phyloP scores from a whole-genome alignment of 257 asterid genomes.

The Gentiana macrophylla region DNA sequence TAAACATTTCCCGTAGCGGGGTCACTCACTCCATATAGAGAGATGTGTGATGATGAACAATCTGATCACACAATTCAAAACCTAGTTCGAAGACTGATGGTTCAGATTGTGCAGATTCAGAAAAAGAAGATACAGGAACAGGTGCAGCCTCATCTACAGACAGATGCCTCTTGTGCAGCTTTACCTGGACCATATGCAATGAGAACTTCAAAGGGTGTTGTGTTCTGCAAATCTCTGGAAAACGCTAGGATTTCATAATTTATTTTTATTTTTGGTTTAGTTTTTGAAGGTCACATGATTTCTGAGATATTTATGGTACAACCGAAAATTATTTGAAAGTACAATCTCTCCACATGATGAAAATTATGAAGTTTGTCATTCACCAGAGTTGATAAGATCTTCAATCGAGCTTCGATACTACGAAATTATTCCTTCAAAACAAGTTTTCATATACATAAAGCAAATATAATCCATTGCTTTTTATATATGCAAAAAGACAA shows the following conservation, averaged over 20 bases:
- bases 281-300: no score
- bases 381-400: conserved; percentile 55
- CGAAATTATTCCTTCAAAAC: conserved; percentile 53
- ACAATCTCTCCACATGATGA: no score
- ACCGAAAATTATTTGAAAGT: no score
- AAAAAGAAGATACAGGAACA: neutral
- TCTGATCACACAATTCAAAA: no score
- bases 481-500: no score
- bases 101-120: no score
- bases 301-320: no score
- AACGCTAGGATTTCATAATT: conserved; percentile 69
- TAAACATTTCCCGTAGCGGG: no score
- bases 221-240: conserved; percentile 44
- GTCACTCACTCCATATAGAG: no score
- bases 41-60: no score
- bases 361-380: conserved; percentile 14
- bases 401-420: conserved; percentile 54
- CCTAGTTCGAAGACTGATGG: no score
- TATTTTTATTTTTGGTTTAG: no score
- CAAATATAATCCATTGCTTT: neutral
- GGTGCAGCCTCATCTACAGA: neutral
- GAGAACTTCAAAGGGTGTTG: conserved; percentile 59
- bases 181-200: conserved; percentile 40
- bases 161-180: conserved; percentile 34
- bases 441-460: neutral